Conservation (phyloP, 2,329 filamentous ascomycete species). For the Acrocalymma vagum region DNA sequence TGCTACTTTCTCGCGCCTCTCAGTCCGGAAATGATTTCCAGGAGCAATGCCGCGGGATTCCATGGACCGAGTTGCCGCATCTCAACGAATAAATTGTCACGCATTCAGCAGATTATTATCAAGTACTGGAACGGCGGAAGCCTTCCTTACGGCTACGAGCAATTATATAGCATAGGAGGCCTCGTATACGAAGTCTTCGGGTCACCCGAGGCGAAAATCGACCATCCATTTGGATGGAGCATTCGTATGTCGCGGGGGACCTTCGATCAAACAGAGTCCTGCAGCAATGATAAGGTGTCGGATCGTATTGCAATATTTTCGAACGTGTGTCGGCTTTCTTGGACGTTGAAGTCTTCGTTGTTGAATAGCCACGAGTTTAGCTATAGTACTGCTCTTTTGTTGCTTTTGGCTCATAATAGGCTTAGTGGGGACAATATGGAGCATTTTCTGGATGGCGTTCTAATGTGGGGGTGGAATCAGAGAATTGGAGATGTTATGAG, state of each 20-base stretch:
- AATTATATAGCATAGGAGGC: too few relatives aligned
- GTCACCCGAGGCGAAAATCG: background rate
- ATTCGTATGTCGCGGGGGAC: background rate
- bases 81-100: background rate
- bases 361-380: background rate
- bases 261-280: background rate
- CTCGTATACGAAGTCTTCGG: background rate
- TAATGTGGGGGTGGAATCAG: too few relatives aligned
- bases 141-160: too few relatives aligned
- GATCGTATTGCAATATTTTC: constrained; percentile 1
- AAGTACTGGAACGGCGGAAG: too few relatives aligned
- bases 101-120: too few relatives aligned
- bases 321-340: constrained; percentile 1
- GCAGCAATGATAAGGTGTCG: constrained; percentile 1
- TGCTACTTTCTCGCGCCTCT: constrained; percentile 3
- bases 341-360: background rate
- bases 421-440: too few relatives aligned
- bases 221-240: too few relatives aligned
- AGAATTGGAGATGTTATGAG: too few relatives aligned
- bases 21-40: background rate
- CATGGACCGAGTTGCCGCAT: background rate
- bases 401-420: too few relatives aligned
- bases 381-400: constrained; percentile 3
- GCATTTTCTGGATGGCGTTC: too few relatives aligned
- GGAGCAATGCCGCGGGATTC: background rate